Percentiles rank a stretch among this genome's conserved stretches.
Evolutionary conservation across 169 alveolate species (phyloP).

Genomic region (Cryptosporidium canis): DNA sequence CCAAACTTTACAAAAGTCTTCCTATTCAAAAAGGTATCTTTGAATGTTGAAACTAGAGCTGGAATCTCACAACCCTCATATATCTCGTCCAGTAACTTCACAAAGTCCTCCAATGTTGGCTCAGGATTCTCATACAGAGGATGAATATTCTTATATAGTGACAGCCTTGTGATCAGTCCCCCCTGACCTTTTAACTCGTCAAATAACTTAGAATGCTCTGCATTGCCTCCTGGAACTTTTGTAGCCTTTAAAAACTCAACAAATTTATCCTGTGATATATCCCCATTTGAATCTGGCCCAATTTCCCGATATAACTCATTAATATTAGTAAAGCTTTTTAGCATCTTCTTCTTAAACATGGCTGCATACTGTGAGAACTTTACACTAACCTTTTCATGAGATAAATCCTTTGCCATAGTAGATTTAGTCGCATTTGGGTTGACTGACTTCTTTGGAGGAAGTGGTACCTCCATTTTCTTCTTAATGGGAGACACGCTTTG

Average conservation of each 20-base stretch:
- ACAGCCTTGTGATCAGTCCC: conserved; percentile 13
- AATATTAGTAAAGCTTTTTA: background rate
- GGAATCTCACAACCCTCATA: conserved; percentile 64
- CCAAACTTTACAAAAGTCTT: conserved; percentile 48
- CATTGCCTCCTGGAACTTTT: conserved; percentile 52
- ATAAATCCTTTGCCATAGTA: background rate
- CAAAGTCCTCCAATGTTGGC: conserved; percentile 38
- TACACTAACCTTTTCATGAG: conserved; percentile 40
- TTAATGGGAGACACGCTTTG: background rate
- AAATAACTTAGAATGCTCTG: conserved; percentile 42
- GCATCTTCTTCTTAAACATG: conserved; percentile 41
- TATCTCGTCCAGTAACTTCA: conserved; percentile 16
- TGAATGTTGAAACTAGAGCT: conserved; percentile 18
- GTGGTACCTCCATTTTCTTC: conserved; percentile 6
- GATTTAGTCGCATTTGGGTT: background rate
- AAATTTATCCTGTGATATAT: conserved; percentile 8
- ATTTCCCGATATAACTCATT: conserved; percentile 12
- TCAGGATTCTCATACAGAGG: conserved; percentile 33
- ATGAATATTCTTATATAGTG: conserved; percentile 30
- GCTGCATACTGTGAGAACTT: conserved; percentile 54
- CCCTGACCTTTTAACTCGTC: conserved; percentile 27
- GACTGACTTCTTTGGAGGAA: background rate
- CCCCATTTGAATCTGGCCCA: conserved; percentile 44
- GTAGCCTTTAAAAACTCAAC: background rate
- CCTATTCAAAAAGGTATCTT: background rate